phyloP scores from a whole-genome alignment of 2,329 filamentous ascomycete genomes.

The Kalmusia sp. region DNA sequence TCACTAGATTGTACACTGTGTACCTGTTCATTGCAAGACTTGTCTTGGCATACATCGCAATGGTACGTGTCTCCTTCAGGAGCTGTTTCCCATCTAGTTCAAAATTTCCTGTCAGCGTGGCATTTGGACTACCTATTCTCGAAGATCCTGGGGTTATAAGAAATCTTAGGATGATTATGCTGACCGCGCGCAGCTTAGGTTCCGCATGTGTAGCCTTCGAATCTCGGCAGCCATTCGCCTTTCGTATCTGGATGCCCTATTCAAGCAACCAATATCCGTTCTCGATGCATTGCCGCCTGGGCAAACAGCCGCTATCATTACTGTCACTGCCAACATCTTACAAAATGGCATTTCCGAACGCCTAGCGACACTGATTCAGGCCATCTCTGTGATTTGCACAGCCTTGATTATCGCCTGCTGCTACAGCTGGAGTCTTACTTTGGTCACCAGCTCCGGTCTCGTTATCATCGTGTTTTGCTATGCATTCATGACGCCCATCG shows the following conservation, averaged over 20 bases:
- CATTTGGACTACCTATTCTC: no score
- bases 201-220: conserved; percentile 32
- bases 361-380: conserved; percentile 32
- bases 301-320: conserved; percentile 36
- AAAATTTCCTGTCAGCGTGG: neutral
- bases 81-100: neutral
- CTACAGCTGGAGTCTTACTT: conserved; percentile 33
- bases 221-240: conserved; percentile 35
- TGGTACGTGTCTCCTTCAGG: conserved; percentile 45
- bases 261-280: conserved; percentile 30
- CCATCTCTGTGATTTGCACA: conserved; percentile 27
- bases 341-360: conserved; percentile 39
- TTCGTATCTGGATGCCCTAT: conserved; percentile 29
- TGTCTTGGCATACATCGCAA: conserved; percentile 61
- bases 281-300: conserved; percentile 36
- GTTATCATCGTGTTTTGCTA: conserved; percentile 31
- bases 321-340: conserved; percentile 33
- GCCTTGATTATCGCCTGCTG: conserved; percentile 34
- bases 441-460: conserved; percentile 32
- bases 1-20: conserved; percentile 54
- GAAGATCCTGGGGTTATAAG: no score
- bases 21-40: conserved; percentile 66
- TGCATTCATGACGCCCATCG: conserved; percentile 22
- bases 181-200: conserved; percentile 27
- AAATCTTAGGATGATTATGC: neutral